phyloP scores from a whole-genome alignment of 495 filamentous ascomycete species.

The Tuber aestivum region DNA sequence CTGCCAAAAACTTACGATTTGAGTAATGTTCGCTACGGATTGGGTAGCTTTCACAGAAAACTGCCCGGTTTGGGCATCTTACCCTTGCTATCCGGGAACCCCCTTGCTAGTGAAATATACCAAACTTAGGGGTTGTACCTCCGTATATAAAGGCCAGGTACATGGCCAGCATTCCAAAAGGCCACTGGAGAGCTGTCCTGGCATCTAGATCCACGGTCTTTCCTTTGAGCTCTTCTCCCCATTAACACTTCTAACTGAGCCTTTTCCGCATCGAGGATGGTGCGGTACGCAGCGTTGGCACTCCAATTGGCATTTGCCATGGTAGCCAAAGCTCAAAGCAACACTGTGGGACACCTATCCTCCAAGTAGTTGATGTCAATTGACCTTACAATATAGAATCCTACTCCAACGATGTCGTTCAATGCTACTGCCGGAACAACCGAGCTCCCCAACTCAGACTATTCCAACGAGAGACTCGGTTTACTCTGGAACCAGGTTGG shows the following conservation, averaged over 20 bases:
- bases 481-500: conserved; percentile 49
- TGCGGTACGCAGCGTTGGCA: conserved; percentile 22
- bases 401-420: conserved; percentile 42
- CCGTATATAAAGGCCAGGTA: neutral
- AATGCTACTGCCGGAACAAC: conserved; percentile 46
- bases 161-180: neutral
- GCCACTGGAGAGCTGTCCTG: neutral
- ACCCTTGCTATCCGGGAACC: no score
- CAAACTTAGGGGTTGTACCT: no score
- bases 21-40: no score
- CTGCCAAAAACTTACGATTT: neutral
- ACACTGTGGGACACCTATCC: neutral
- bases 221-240: neutral
- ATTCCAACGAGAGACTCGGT: conserved; percentile 45
- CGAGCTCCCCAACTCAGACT: conserved; percentile 43
- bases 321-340: conserved; percentile 16
- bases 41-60: no score
- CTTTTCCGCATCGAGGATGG: conserved; percentile 9
- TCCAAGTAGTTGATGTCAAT: neutral
- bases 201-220: neutral
- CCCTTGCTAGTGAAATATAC: no score
- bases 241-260: neutral
- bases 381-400: neutral
- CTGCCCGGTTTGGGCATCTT: no score
- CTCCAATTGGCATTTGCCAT: conserved; percentile 22